Evolutionary conservation across 495 filamentous ascomycete genomes (phyloP), one percentile per base, ranked within the genome.

Genomic region (Rostrohypoxylon terebratum): DNA sequence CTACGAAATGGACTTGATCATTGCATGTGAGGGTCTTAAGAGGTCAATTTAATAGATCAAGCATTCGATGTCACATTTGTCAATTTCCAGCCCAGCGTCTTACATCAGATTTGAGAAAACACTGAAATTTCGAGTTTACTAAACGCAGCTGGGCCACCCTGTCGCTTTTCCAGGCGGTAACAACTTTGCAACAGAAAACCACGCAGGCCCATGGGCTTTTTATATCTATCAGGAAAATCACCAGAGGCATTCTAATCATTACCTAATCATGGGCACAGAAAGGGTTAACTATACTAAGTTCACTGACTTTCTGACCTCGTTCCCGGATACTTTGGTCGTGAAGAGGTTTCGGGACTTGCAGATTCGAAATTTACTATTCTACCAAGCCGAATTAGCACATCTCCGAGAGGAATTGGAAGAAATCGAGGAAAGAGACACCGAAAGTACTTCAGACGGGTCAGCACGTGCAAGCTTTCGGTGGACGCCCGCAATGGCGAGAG

Each of bases 291-390:
- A 53, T 23, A n/a, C 48, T 31, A 7, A 1, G 14, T n/a, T 53
- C 13, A 13, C 23, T 10, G 23, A 25, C 11, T 53, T 53, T 23
- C 31, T 53, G 3, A 31, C 0, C 48, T 2, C 20, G n/a, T 53
- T 28, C 23, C 48, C 48, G 3, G 48, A 53, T 53, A 53, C 23
- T 6, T 5, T 53, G 6, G 48, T 23, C 7, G 48, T 53, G 10
- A 53, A 53, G 6, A 53, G 48, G n/a, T 53, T 53, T n/a, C 4
- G 48, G 13, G 48, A 53, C 14, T 53, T 53, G 11, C 48, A 53
- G n/a, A 53, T 53, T 3, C 4, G 48, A 31, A 53, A 53, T 31
- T 53, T 53, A 53, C 23, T 53, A 31, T 53, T 53, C 13, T 53
- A 53, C 13, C 48, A 53, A 14, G 48, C 48, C 13, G 48, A 53